Evolutionary conservation across 2,329 filamentous ascomycete species (phyloP).

Genomic region (Dactylellina haptotyla): DNA sequence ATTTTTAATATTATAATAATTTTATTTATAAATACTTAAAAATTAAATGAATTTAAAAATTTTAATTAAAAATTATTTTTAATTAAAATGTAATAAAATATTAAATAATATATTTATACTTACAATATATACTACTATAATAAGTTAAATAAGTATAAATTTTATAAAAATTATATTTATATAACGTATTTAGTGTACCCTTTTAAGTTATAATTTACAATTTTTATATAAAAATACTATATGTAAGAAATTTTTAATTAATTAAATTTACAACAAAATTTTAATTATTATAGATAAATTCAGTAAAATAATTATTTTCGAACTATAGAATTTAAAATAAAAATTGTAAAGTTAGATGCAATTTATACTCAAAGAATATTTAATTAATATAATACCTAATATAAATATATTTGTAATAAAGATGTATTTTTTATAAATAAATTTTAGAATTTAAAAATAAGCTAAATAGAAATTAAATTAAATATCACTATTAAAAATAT

Average conservation of each 20-base stretch:
- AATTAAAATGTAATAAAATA: conserved; percentile 19
- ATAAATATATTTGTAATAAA: conserved; percentile 8
- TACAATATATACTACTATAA: conserved; percentile 10
- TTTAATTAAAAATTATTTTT: conserved; percentile 5
- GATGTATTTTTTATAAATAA: conserved; percentile 3
- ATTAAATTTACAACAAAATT: conserved; percentile 2
- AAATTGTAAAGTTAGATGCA: not conserved
- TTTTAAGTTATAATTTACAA: conserved; percentile 2
- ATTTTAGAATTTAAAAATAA: not conserved
- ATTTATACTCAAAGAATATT: not conserved
- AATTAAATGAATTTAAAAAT: conserved; percentile 3
- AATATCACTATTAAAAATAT: not conserved
- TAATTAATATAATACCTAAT: not conserved
- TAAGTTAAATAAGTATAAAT: conserved; percentile 7
- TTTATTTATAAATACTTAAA: conserved; percentile 9
- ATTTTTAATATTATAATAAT: conserved; percentile 6
- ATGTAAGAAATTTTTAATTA: conserved; percentile 1
- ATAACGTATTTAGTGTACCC: not conserved
- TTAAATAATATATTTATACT: conserved; percentile 8
- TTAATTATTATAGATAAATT: not conserved
- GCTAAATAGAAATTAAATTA: conserved; percentile 1
- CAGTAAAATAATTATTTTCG: not conserved
- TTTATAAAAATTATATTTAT: conserved; percentile 9
- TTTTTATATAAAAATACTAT: not conserved
- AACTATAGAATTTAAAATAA: not conserved